Base-by-base conservation (phyloP, 371 early-diverging fungal species). In the Amoeboaphelidium protococcarum region DNA sequence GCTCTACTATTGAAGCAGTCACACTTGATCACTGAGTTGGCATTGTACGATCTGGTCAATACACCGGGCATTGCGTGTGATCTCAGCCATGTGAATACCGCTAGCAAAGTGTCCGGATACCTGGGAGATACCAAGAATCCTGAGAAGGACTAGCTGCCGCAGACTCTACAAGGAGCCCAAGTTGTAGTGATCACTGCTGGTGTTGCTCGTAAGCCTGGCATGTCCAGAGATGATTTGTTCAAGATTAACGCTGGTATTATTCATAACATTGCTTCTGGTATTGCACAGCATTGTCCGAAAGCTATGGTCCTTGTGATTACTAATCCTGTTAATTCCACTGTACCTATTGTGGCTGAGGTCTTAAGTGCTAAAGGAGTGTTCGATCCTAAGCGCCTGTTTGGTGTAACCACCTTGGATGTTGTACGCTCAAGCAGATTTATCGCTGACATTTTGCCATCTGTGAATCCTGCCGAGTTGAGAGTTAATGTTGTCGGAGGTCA, bases 291-390 rank as follows among this genome's bases (percentile, higher is more conserved):
- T 75, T 85, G 82, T 68, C 97, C 97, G 61, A 49, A 51, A n/a
- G 51, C 97, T 57, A 76, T 80, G 73, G 60, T 91, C 64, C 68
- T 79, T 47, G 76, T 97, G 69, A 97, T 97, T 68, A 83, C 95
- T 63, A 97, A 97, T 83, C 97, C 97, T 43, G 97, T 97, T 64
- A 97, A 97, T 82, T 95, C 95, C 41, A 97, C 94, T 50, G 92
- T 97, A 49, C 95, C 97, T 54, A 94, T 97, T 60, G 82, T 85
- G 53, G 80, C 90, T 51, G 94, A 97, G 72, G 82, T 82, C 52
- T 74, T 90, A 67, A 91, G 91, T 77, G 74, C 77, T 68, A 72
- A 71, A 57, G 81, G 81, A 55, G 87, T 88, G 57, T 89, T 74
- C 58, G 82, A 92, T 71, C 82, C 88, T 60, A 80, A 79, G 71